Base-by-base conservation (phyloP, 2,329 filamentous ascomycete genomes). In the Scedosporium boydii region DNA sequence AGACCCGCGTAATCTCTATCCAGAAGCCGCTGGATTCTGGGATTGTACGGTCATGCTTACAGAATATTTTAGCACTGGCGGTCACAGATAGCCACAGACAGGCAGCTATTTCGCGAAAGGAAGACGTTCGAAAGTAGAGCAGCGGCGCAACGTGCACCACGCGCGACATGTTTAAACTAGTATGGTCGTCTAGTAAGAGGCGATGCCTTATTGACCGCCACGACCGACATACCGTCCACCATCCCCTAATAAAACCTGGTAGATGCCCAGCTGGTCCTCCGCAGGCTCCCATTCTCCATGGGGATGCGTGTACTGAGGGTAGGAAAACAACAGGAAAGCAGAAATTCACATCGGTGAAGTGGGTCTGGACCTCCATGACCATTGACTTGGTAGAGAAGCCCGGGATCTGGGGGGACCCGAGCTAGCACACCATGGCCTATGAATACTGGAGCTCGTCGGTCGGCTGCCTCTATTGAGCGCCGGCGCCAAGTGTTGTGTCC, bases 401-500 rank as follows among this genome's bases (percentile, higher is more conserved):
- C 12, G 23, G 51, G 12, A 12, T 38, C 5, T n/a, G n/a, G 23
- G 18, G 12, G 21, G 21, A 4, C 51, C 27, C 51, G 5, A 27
- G 18, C 18, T 26, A 23, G 12, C 12, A 2, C 27, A 6, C 51
- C 12, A 26, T 6, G 23, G 18, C 21, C 51, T 6, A 14, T 26
- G 23, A 6, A 26, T 12, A 12, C 10, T 9, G 21, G 5, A 27
- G 38, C 6, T 12, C 10, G 10, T 60, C 16, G 9, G 10, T 6
- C 16, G 41, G 9, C 26, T 18, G 16, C 44, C 29, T 41, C 29
- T 55, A 60, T 63, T 60, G 57, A 26, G 46, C 29, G 9, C 41
- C 53, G 55, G 55, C 44, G 16, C 41, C 62, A 16, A 63, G 57
- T n/a, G 62, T 53, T 21, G 80, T 82, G 71, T 87, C 84, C 64